Base-by-base conservation (phyloP, 2,329 filamentous ascomycete genomes). In the Aspergillus glaucus region DNA sequence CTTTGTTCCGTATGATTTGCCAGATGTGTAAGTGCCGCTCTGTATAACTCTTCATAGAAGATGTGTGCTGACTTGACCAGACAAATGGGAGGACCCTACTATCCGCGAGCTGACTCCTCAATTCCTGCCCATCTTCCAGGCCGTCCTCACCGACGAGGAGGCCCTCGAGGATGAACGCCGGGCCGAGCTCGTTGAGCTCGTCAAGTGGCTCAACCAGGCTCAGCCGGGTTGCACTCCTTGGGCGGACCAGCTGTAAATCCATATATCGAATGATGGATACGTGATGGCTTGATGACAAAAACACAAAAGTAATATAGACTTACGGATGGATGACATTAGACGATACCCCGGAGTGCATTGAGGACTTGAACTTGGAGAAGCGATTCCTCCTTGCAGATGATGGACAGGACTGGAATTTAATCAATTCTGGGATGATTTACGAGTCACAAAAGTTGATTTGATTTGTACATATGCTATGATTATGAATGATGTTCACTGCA, bases 1-100 rank as follows among this genome's bases (percentile, higher is more conserved):
- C 93, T 7, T 84, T 97, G 51, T 98, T 86, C 74, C 81, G 86
- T 68, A 94, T 91, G 81, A 85, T 98, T 62, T 85, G 88, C 69
- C 84, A 87, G 70, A 80, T 97, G 55, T 96, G 82, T 86, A 77
- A 76, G 83, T 80, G 30, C 21, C 32, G 26, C 28, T 30, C 44
- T 19, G 5, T 40, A 21, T 19, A 22, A 28, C 14, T 39, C 30
- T 21, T 8, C 2, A 39, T 43, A 22, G 8, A 30, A 21, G 14
- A n/a, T 6, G 12, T 30, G 5, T 17, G 15, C 53, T 62, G 59
- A 62, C 49, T 30, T 32, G 3, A 19, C n/a, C 48, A 68, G 65
- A 75, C 62, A 74, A 74, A 56, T 71, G 68, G 63, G 70, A 75
- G 53, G 71, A 76, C 54, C 55, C 66, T 17, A 75, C 70, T 42